Percentiles rank a stretch among this genome's conserved stretches.
These are phyloP conservation scores for Paraconiothyrium sp. DNA, from an alignment of 2,329 filamentous ascomycete species.

Conservation along the genomic window DNA sequence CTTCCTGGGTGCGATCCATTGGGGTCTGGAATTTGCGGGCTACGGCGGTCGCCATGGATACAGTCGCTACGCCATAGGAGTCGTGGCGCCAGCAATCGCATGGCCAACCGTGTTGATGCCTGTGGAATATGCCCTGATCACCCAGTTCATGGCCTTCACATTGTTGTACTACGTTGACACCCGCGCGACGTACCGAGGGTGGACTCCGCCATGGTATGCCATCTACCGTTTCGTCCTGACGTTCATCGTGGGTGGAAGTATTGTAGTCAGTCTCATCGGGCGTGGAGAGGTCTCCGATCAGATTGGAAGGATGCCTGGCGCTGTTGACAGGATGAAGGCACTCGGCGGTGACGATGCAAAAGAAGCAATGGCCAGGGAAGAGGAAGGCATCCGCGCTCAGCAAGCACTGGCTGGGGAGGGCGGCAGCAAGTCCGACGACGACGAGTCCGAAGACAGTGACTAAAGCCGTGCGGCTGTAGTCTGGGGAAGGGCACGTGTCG, in stretches of 20 bases:
- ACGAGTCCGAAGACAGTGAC: constrained; percentile 15
- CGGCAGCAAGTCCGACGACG: neutral
- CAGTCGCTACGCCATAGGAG: constrained; percentile 83
- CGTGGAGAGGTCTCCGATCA: constrained; percentile 77
- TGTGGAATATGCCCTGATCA: constrained; percentile 83
- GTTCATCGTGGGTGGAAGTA: constrained; percentile 84
- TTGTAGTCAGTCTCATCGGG: constrained; percentile 82
- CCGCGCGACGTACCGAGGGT: constrained; percentile 75
- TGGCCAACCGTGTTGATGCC: constrained; percentile 92
- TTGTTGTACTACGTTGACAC: constrained; percentile 87
- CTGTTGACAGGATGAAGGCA: constrained; percentile 58
- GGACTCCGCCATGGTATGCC: constrained; percentile 85
- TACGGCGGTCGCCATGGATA: constrained; percentile 74
- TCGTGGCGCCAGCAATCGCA: constrained; percentile 79
- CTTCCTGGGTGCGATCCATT: constrained; percentile 93
- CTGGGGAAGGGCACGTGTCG: neutral
- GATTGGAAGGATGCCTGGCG: constrained; percentile 45
- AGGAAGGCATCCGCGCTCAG: constrained; percentile 31
- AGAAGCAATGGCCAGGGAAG: constrained; percentile 42
- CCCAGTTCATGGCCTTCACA: constrained; percentile 86
- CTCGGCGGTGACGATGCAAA: constrained; percentile 55
- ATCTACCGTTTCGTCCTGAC: constrained; percentile 93
- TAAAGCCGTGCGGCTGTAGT: constrained; percentile 3
- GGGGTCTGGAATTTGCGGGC: constrained; percentile 86
- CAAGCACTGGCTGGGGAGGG: constrained; percentile 8